Evolutionary conservation across 257 asterid genomes (phyloP).

Genomic region (Scutellaria barbata): DNA sequence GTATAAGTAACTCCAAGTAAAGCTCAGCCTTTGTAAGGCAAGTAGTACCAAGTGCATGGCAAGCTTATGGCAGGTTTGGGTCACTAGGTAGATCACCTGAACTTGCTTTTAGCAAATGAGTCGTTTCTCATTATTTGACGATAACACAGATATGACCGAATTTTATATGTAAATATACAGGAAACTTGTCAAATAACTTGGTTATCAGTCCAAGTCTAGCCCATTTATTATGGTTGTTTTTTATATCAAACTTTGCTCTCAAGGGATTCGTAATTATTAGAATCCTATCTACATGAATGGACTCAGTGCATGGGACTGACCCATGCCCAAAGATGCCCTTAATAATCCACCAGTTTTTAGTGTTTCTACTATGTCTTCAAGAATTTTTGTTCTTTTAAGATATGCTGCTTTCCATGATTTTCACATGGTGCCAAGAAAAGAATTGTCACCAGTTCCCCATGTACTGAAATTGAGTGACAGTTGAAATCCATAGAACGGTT

Average conservation of each 20-base stretch:
- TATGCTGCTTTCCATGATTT: neutral
- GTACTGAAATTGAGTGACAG: slow-evolving; percentile 15
- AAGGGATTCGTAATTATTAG: neutral
- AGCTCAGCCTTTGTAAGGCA: neutral
- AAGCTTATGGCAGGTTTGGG: no score
- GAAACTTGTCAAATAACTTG: neutral
- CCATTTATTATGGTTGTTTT: neutral
- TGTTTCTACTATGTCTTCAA: neutral
- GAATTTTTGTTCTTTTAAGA: neutral
- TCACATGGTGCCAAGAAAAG: neutral
- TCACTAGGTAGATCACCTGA: no score
- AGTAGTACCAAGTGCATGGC: no score
- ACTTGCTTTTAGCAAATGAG: neutral
- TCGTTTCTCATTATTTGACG: neutral
- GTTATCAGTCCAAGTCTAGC: slow-evolving; percentile 1
- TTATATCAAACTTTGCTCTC: neutral
- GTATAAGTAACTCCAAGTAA: neutral
- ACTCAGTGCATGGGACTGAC: neutral
- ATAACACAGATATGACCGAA: neutral
- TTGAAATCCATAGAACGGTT: neutral
- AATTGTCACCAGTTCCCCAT: neutral
- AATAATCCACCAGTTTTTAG: neutral
- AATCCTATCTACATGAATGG: neutral
- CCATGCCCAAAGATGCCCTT: neutral
- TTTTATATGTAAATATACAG: neutral